Conservation (phyloP, 345 rosid genomes). For the Euphorbia tirucalli region DNA sequence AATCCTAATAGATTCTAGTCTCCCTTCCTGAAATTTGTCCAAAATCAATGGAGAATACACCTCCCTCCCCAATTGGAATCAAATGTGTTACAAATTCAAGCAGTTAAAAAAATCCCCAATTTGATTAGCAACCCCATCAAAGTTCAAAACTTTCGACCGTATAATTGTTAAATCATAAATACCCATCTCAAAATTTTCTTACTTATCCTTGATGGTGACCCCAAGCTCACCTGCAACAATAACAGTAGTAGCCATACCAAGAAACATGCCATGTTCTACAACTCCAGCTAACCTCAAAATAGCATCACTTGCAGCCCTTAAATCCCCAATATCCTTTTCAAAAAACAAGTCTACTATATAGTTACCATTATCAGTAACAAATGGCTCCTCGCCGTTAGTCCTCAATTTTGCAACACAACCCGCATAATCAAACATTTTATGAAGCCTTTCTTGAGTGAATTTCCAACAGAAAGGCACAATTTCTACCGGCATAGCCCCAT, state of each 20-base stretch:
- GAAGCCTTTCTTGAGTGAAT: slow-evolving; percentile 56
- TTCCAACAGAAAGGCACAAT: slow-evolving; percentile 83
- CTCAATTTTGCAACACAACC: slow-evolving; percentile 64
- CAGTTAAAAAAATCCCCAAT: neutral
- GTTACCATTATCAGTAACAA: slow-evolving; percentile 82
- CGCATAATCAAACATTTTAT: slow-evolving; percentile 45
- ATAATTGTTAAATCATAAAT: neutral
- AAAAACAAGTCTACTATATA: slow-evolving; percentile 74
- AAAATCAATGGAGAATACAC: neutral
- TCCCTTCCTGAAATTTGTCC: neutral
- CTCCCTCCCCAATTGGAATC: neutral
- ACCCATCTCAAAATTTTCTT: neutral
- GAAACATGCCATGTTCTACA: slow-evolving; percentile 94
- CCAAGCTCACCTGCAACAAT: slow-evolving; percentile 90
- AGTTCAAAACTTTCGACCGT: neutral
- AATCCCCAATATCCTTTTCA: slow-evolving; percentile 74
- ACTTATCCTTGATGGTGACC: slow-evolving; percentile 52
- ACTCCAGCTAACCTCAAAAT: slow-evolving; percentile 81
- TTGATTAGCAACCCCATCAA: neutral
- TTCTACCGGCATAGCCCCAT: slow-evolving; percentile 86
- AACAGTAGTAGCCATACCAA: slow-evolving; percentile 89
- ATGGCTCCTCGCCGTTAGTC: slow-evolving; percentile 36
- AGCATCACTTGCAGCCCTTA: slow-evolving; percentile 60
- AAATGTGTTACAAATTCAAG: neutral
- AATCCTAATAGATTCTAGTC: neutral